phyloP scores from a whole-genome alignment of 805 yeast genomes.

The Priceomyces fermenticarens region DNA sequence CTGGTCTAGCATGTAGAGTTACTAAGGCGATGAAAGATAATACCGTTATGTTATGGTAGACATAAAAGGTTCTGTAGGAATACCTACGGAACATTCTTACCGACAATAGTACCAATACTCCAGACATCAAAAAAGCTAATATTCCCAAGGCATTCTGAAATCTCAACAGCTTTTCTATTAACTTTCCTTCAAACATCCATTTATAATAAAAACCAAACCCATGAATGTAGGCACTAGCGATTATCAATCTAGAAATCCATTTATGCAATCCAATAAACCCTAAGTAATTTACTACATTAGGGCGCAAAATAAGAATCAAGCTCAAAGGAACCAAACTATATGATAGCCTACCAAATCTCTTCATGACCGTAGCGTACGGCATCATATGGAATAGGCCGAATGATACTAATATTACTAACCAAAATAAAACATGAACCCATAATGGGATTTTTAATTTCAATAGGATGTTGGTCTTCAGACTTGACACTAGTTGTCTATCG shows the following conservation, averaged over 20 bases:
- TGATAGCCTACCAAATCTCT: constrained; percentile 61
- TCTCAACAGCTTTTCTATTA: constrained; percentile 28
- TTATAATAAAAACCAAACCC: constrained; percentile 47
- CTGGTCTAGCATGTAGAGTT: constrained; percentile 69
- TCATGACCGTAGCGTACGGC: constrained; percentile 36
- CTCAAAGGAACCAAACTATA: constrained; percentile 59
- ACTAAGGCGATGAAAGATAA: constrained; percentile 44
- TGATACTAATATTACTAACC: constrained; percentile 27
- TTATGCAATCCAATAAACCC: constrained; percentile 59
- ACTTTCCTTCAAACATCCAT: constrained; percentile 43
- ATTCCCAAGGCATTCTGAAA: constrained; percentile 53
- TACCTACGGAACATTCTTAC: constrained; percentile 47
- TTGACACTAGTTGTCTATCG: background rate
- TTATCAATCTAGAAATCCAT: constrained; percentile 64
- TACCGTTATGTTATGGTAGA: constrained; percentile 52
- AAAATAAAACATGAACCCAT: constrained; percentile 21
- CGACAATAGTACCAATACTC: constrained; percentile 43
- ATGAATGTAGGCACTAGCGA: constrained; percentile 47
- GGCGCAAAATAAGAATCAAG: constrained; percentile 53
- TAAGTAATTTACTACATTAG: constrained; percentile 47
- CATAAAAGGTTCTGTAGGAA: constrained; percentile 52
- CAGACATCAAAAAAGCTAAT: constrained; percentile 31
- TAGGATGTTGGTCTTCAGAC: too few relatives aligned
- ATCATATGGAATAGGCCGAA: constrained; percentile 34
- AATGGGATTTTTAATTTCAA: constrained; percentile 21